Percentiles rank a stretch among this genome's conserved stretches.
Evolutionary conservation across 352 stramenopile species (phyloP).

Genomic region (Globisporangium rhizosaccharum): DNA sequence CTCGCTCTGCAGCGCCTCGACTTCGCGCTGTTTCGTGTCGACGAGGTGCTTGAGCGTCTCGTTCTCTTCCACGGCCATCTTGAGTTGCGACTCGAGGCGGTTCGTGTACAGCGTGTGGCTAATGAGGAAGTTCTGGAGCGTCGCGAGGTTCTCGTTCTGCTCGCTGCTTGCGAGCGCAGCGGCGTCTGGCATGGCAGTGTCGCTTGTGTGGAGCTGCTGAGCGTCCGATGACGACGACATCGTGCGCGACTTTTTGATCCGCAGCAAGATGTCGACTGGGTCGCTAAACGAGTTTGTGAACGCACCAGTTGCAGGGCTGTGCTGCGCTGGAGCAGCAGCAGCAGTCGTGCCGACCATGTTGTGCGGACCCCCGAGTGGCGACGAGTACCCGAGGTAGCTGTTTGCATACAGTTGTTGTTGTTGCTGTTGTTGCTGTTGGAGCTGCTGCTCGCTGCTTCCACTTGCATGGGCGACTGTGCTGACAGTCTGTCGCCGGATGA

Average conservation of each 20-base stretch:
- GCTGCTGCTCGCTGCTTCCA: slow-evolving; percentile 10
- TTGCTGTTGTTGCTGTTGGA: slow-evolving; percentile 17
- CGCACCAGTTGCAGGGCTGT: slow-evolving; percentile 11
- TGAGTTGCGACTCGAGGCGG: slow-evolving; percentile 65
- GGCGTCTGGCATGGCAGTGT: slow-evolving; percentile 23
- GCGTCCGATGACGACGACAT: slow-evolving; percentile 10
- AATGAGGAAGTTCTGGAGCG: slow-evolving; percentile 67
- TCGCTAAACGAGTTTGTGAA: slow-evolving; percentile 66
- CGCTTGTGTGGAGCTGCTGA: slow-evolving; percentile 9
- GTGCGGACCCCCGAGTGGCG: slow-evolving; percentile 1
- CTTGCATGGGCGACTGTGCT: slow-evolving; percentile 13
- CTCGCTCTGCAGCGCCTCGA: slow-evolving; percentile 44
- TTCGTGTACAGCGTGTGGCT: slow-evolving; percentile 69
- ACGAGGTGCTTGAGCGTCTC: slow-evolving; percentile 43
- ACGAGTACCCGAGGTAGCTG: slow-evolving; percentile 19
- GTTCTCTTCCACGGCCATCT: slow-evolving; percentile 61
- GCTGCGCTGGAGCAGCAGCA: background rate
- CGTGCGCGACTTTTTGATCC: slow-evolving; percentile 67
- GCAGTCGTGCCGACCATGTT: background rate
- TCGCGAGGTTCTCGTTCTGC: slow-evolving; percentile 46
- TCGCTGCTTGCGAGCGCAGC: slow-evolving; percentile 18
- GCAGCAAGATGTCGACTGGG: slow-evolving; percentile 67
- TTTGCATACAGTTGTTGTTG: slow-evolving; percentile 11
- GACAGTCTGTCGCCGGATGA: slow-evolving; percentile 49
- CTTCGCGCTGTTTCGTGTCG: slow-evolving; percentile 46